These are phyloP conservation scores for Cyphellophora europaea DNA, from an alignment of 2,329 filamentous ascomycete genomes.

Conservation along the genomic window DNA sequence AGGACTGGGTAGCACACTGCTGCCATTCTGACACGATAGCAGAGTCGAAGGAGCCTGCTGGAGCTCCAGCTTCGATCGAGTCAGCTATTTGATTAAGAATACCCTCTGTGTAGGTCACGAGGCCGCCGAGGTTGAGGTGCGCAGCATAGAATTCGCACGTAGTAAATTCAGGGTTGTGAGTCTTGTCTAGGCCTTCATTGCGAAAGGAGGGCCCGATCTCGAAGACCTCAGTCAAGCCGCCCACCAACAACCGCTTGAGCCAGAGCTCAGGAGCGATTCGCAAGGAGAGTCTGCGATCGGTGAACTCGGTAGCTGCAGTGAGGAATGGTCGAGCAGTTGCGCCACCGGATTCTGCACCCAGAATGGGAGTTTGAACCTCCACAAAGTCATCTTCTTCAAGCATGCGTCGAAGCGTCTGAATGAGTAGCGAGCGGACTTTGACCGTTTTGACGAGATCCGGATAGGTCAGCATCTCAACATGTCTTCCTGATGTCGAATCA, in stretches of 20 bases:
- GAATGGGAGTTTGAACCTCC: constrained; percentile 84
- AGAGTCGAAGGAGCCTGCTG: no score
- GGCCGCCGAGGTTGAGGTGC: constrained; percentile 45
- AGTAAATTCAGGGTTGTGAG: constrained; percentile 94
- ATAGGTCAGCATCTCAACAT: constrained; percentile 80
- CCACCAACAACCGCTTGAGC: constrained; percentile 84
- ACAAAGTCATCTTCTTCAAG: constrained; percentile 65
- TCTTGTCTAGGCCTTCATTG: constrained; percentile 81
- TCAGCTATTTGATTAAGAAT: constrained; percentile 19
- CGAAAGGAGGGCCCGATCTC: constrained; percentile 89
- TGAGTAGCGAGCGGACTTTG: constrained; percentile 63
- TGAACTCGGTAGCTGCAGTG: constrained; percentile 68
- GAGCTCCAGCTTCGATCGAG: no score
- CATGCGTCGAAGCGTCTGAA: constrained; percentile 63
- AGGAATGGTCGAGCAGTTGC: constrained; percentile 80
- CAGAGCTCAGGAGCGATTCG: constrained; percentile 91
- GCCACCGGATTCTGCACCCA: constrained; percentile 74
- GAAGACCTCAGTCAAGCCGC: constrained; percentile 79
- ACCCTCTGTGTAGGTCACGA: background rate
- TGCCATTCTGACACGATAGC: no score
- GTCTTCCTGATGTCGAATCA: constrained; percentile 62
- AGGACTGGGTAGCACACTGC: no score
- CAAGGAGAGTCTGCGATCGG: constrained; percentile 61
- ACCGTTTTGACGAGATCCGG: constrained; percentile 58
- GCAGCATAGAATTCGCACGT: constrained; percentile 96